Evolutionary conservation across 129 eudicot species (phyloP).

Genomic region (Tanacetum coccineum): DNA sequence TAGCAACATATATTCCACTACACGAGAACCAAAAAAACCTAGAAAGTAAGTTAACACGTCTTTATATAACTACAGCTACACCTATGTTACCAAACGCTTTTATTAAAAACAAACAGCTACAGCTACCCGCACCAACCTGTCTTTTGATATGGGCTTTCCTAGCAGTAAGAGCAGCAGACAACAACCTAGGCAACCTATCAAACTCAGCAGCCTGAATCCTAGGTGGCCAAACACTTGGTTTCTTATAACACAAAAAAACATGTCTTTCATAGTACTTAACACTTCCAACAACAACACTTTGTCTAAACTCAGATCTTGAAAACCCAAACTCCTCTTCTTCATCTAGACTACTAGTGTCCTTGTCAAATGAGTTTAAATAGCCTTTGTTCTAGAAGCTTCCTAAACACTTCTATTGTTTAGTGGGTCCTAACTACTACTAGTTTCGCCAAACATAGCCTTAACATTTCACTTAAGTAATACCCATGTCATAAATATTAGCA

Average conservation of each 20-base stretch:
- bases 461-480: no score
- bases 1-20: no score
- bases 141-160: constrained; percentile 51
- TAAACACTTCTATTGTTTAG: no score
- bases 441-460: no score
- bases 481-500: no score
- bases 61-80: no score
- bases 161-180: constrained; percentile 70
- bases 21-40: no score
- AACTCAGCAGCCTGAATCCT: constrained; percentile 90
- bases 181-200: constrained; percentile 87
- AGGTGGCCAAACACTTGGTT: constrained; percentile 91
- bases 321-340: constrained; percentile 73
- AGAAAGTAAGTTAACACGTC: no score
- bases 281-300: constrained; percentile 53
- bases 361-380: constrained; percentile 38
- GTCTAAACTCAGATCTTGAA: constrained; percentile 67
- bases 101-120: no score
- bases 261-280: constrained; percentile 80
- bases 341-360: background rate
- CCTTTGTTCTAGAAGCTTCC: constrained; percentile 85
- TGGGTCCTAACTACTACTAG: no score
- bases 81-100: no score
- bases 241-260: constrained; percentile 86
- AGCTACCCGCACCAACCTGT: constrained; percentile 29